Percentiles rank a stretch among this genome's conserved stretches.
phyloP scores from a whole-genome alignment of 495 filamentous ascomycete species.

The Platismatia glauca region DNA sequence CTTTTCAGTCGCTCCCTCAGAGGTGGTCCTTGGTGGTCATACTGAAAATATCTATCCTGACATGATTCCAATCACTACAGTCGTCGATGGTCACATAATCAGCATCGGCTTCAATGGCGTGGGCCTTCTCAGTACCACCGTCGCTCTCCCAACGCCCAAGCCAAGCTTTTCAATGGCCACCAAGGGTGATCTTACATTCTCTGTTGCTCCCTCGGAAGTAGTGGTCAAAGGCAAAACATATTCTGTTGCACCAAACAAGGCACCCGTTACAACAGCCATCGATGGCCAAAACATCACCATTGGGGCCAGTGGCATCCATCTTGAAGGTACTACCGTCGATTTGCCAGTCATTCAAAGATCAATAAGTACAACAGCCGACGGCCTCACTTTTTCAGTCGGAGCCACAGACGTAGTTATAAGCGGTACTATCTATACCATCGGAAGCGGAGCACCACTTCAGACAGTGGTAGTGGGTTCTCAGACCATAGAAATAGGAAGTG shows the following conservation, averaged over 20 bases:
- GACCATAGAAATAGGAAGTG: slow-evolving; percentile 39
- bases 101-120: slow-evolving; percentile 39
- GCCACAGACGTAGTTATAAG: slow-evolving; percentile 37
- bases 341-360: slow-evolving; percentile 18
- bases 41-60: slow-evolving; percentile 35
- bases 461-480: slow-evolving; percentile 36
- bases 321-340: slow-evolving; percentile 34
- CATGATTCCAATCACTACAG: slow-evolving; percentile 30
- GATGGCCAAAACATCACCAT: slow-evolving; percentile 40
- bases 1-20: slow-evolving; percentile 33
- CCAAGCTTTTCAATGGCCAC: slow-evolving; percentile 26
- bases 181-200: slow-evolving; percentile 35
- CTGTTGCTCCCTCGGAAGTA: slow-evolving; percentile 33
- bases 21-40: slow-evolving; percentile 38
- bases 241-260: slow-evolving; percentile 27
- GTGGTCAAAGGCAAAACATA: slow-evolving; percentile 41
- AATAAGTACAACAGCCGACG: slow-evolving; percentile 31
- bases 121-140: slow-evolving; percentile 30
- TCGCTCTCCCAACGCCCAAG: slow-evolving; percentile 22
- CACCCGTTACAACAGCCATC: slow-evolving; percentile 31
- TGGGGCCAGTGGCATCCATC: slow-evolving; percentile 35
- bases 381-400: slow-evolving; percentile 32
- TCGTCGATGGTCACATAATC: slow-evolving; percentile 38
- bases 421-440: slow-evolving; percentile 38
- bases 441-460: slow-evolving; percentile 26